Evolutionary conservation across 2,329 filamentous ascomycete genomes (phyloP), one percentile per base, ranked within the genome.

Genomic region (Cryphonectria nitschkei): DNA sequence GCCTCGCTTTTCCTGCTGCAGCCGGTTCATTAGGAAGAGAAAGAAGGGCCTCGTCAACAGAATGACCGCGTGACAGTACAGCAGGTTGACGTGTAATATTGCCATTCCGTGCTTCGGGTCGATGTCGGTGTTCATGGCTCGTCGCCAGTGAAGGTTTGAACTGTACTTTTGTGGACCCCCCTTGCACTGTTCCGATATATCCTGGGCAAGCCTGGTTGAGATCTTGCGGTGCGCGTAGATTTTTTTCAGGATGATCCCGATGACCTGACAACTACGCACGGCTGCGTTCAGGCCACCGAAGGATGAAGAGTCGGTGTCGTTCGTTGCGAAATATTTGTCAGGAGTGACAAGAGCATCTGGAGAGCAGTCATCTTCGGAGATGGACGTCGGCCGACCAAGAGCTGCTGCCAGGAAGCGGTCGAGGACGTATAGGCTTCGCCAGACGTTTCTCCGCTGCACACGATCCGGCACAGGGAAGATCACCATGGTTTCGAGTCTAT

Each of bases 41-140:
- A 91, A 89, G 76, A 92, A 91, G 0, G 90, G 89, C 39, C 90
- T 83, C 1, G 88, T 90, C 1, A 92, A 82, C 0, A 92, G 81
- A 37, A 92, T 85, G 58, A 90, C 84, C 0, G 88, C 87, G 76
- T 92, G 89, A 69, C 85, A 87, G 70, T 90, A 87, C 50, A 91
- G 81, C 34, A 92, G 80, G 71, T 90, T 89, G 70, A 86, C 81
- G 73, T 92, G 89, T 7, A 92, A 78, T n/a, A 89, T 85, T 4
- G 87, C 86, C 46, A 91, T 85, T 3, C 86, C 85, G 72, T 88
- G 82, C 29, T 82, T 81, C n/a, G 84, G 80, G 52, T 80, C 76
- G 34, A 78, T 76, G 41, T 79, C 79, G 2, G 80, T 80, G 43
- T 80, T 79, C 7, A 80, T 79, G n/a, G 85, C 83, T 69, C 84